Evolutionary conservation across 176 grass and related monocot species (phyloP).

Genomic region (Sorghum bicolor): Sorghum_bicolor_NCBIv3 NC_012870.2:12366501-12367000

Average conservation of each 20-base stretch:
- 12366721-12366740: conserved; percentile 32
- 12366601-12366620: not conserved
- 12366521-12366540: not conserved
- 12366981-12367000: conserved; percentile 66
- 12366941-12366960: conserved; percentile 91
- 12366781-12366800: conserved; percentile 45
- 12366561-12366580: not conserved
- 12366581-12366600: not conserved
- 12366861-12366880: not conserved
- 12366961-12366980: conserved; percentile 65
- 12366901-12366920: not conserved
- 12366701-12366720: conserved; percentile 91
- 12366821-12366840: not conserved
- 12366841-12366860: not conserved
- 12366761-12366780: conserved; percentile 90
- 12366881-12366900: not conserved
- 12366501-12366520: not conserved
- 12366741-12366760: conserved; percentile 64
- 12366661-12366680: conserved; percentile 57
- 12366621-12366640: not conserved
- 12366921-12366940: conserved; percentile 86
- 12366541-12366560: not conserved
- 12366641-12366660: not conserved
- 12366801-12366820: not conserved
- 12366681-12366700: conserved; percentile 68